A percentile compares a stretch with the other conserved stretches of the same genome.
These are phyloP conservation scores for Picocystis sp. DNA, from an alignment of 163 green algal genomes.

Conservation along the genomic window DNA sequence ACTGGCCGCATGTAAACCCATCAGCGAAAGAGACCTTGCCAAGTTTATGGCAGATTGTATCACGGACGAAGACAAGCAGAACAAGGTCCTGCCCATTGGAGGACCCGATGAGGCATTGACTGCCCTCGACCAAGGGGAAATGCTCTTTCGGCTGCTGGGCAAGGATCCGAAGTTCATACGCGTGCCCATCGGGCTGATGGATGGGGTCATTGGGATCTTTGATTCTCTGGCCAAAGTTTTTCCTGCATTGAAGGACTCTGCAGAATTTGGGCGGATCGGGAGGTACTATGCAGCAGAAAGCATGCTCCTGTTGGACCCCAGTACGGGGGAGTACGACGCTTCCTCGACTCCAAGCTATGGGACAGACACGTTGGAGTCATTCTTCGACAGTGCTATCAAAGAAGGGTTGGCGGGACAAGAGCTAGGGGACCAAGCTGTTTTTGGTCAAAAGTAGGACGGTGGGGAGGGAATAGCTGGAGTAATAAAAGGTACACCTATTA, in stretches of 20 bases:
- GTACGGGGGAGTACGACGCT: slow-evolving; percentile 49
- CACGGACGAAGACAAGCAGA: slow-evolving; percentile 44
- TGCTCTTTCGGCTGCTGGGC: slow-evolving; percentile 74
- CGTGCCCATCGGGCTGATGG: slow-evolving; percentile 86
- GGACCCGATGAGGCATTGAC: slow-evolving; percentile 59
- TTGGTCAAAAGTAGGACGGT: slow-evolving; percentile 6
- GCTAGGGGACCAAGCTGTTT: slow-evolving; percentile 53
- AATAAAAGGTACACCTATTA: too few relatives aligned
- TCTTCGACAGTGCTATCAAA: slow-evolving; percentile 51
- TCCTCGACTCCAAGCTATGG: slow-evolving; percentile 82
- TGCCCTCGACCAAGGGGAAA: slow-evolving; percentile 74
- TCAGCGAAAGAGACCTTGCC: slow-evolving; percentile 84
- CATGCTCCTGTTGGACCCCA: slow-evolving; percentile 84
- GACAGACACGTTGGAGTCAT: slow-evolving; percentile 81
- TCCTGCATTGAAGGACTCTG: slow-evolving; percentile 46
- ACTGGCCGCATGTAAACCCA: slow-evolving; percentile 90
- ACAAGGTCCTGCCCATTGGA: slow-evolving; percentile 82
- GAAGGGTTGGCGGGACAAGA: slow-evolving; percentile 45
- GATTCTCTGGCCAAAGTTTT: slow-evolving; percentile 64
- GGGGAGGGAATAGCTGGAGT: too few relatives aligned
- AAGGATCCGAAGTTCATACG: slow-evolving; percentile 67
- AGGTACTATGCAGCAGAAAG: slow-evolving; percentile 93
- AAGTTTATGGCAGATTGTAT: slow-evolving; percentile 9
- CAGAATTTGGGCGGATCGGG: slow-evolving; percentile 94
- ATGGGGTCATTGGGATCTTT: slow-evolving; percentile 81